phyloP scores from a whole-genome alignment of 2,329 filamentous ascomycete genomes.

The Colletotrichum cuscutae region DNA sequence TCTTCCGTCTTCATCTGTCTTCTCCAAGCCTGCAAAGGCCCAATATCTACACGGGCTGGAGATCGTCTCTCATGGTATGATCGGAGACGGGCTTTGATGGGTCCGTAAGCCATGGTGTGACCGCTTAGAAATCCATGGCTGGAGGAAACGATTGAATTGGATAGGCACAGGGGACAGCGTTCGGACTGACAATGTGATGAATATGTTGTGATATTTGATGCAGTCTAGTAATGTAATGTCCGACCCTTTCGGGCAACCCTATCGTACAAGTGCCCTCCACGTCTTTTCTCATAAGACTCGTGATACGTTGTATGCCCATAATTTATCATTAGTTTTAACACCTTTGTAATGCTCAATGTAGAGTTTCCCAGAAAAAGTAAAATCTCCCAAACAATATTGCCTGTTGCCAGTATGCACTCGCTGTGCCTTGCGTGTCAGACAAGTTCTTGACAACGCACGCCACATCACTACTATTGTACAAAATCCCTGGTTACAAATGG shows the following conservation, averaged over 20 bases:
- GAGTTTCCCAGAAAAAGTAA: background rate
- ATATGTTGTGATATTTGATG: background rate
- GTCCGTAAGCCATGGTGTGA: too few relatives aligned
- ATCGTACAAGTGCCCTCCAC: constrained; percentile 1
- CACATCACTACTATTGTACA: constrained; percentile 32
- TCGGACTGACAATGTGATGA: background rate
- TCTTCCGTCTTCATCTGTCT: too few relatives aligned
- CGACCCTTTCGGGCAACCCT: background rate
- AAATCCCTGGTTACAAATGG: background rate
- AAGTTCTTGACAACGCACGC: background rate
- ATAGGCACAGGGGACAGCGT: too few relatives aligned
- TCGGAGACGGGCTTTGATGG: background rate
- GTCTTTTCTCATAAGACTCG: constrained; percentile 12
- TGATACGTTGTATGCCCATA: background rate
- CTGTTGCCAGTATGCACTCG: constrained; percentile 1
- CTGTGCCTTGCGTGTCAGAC: background rate
- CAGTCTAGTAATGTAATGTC: background rate
- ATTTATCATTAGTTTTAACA: constrained; percentile 1
- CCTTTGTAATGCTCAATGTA: background rate
- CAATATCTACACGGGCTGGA: too few relatives aligned
- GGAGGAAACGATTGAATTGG: background rate
- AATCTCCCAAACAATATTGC: background rate
- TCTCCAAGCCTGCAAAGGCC: too few relatives aligned
- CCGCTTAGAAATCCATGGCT: background rate
- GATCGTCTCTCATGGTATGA: background rate